These are phyloP conservation scores for rapeseed (Brassica napus) DNA, from an alignment of 345 rosid species.

Conservation along the genomic window DNA sequence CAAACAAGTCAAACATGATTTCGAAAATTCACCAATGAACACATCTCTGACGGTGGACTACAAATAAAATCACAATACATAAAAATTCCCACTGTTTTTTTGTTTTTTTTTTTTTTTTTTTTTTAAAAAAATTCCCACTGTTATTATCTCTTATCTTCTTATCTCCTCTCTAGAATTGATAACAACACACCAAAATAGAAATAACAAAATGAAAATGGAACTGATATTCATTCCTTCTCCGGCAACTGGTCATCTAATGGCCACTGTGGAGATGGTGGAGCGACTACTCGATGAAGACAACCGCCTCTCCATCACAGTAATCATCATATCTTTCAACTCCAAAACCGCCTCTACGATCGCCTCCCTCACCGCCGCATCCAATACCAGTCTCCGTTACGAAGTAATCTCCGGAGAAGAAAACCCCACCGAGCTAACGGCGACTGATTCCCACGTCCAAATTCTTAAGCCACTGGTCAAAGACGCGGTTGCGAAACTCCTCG, in stretches of 20 bases:
- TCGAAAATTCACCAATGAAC: background rate
- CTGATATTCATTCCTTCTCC: constrained; percentile 50
- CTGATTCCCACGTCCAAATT: constrained; percentile 24
- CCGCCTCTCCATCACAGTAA: constrained; percentile 42
- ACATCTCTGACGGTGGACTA: background rate
- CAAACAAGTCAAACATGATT: background rate
- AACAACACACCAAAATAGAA: background rate
- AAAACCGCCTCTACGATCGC: constrained; percentile 13
- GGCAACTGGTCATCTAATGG: constrained; percentile 42
- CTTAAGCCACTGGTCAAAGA: constrained; percentile 38
- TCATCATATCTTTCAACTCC: constrained; percentile 35
- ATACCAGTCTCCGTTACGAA: constrained; percentile 19
- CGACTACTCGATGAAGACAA: constrained; percentile 35
- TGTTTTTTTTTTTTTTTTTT: too few species aligned
- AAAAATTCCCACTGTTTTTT: background rate
- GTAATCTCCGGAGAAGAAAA: constrained; percentile 26
- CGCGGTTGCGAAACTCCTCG: constrained; percentile 25
- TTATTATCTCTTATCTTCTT: background rate
- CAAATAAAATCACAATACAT: background rate
- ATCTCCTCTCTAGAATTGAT: background rate
- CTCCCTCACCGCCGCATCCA: constrained; percentile 4
- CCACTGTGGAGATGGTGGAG: constrained; percentile 45
- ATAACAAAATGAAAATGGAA: constrained; percentile 36
- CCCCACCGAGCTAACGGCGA: background rate
- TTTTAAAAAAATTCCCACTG: background rate